A percentile compares a stretch with the other conserved stretches of the same genome.
These are phyloP conservation scores for Rhizophagus sp. DNA, from an alignment of 192 early-diverging fungal genomes.

Conservation along the genomic window DNA sequence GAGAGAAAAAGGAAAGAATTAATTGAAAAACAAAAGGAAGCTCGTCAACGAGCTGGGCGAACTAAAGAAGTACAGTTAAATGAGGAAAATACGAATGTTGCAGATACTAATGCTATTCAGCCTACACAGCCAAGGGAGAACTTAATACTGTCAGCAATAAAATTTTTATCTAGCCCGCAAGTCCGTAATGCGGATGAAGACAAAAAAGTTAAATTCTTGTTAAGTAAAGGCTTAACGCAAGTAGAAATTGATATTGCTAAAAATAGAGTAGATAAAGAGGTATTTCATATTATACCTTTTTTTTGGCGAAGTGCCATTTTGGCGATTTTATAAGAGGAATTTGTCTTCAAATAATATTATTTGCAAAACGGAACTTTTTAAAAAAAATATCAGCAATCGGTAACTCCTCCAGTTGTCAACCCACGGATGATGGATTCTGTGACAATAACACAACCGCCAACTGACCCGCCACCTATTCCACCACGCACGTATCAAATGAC, in stretches of 20 bases:
- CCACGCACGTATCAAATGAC: conserved; percentile 21
- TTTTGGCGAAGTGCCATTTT: not conserved
- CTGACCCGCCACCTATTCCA: conserved; percentile 5
- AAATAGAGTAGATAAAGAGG: conserved; percentile 18
- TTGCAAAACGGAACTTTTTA: too few relatives aligned
- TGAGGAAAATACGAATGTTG: not conserved
- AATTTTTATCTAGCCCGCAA: conserved; percentile 67
- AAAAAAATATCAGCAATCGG: too few relatives aligned
- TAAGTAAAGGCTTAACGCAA: conserved; percentile 66
- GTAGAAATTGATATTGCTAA: conserved; percentile 69
- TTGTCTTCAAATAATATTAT: too few relatives aligned
- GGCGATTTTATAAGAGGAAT: not conserved
- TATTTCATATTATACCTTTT: not conserved
- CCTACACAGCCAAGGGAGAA: conserved; percentile 40
- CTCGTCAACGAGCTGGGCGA: not conserved
- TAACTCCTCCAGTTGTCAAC: too few relatives aligned
- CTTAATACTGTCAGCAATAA: conserved; percentile 50
- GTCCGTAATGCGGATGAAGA: conserved; percentile 61
- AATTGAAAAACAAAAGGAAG: conserved; percentile 15
- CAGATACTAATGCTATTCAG: not conserved
- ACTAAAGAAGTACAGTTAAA: not conserved
- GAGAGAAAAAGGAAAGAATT: not conserved
- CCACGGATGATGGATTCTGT: not conserved
- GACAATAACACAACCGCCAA: not conserved
- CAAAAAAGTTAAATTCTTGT: conserved; percentile 69